Percentiles rank a stretch among this genome's conserved stretches.
Conservation (phyloP, 495 filamentous ascomycete species). For the Penicillium crystallinum region DNA sequence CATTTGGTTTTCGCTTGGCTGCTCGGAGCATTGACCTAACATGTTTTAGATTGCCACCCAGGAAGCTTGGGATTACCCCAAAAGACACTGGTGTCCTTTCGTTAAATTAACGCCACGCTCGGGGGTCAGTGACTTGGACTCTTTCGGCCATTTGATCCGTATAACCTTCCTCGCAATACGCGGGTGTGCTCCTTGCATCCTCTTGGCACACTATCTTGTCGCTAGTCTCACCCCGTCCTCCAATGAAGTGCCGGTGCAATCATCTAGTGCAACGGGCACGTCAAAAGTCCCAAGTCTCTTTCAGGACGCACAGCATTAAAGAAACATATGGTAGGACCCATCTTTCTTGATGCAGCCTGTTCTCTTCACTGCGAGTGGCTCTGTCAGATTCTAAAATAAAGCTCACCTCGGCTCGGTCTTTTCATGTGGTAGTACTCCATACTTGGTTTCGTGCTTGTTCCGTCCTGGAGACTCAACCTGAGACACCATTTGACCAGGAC, state of each 20-base stretch:
- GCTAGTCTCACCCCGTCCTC: constrained; percentile 1
- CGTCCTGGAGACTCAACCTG: neutral
- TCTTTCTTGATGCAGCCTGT: neutral
- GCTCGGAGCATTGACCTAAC: constrained; percentile 4
- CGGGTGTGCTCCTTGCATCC: neutral
- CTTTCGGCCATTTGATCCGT: neutral
- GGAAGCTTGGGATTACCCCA: neutral
- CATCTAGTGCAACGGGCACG: neutral
- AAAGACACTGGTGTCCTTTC: neutral
- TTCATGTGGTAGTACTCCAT: neutral
- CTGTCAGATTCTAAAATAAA: neutral
- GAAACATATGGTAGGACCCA: neutral
- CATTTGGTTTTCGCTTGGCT: neutral
- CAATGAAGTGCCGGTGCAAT: neutral
- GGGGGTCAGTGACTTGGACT: neutral
- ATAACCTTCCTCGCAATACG: neutral
- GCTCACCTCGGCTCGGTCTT: neutral
- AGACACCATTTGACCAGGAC: neutral
- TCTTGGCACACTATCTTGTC: constrained; percentile 1
- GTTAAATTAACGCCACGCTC: neutral
- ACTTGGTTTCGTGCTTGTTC: too few relatives aligned
- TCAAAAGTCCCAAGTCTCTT: neutral
- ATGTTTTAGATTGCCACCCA: neutral
- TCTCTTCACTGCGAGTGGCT: neutral
- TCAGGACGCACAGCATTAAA: neutral